Base-by-base conservation (phyloP, 2,329 filamentous ascomycete species). In the Aspergillus cejpii region DNA sequence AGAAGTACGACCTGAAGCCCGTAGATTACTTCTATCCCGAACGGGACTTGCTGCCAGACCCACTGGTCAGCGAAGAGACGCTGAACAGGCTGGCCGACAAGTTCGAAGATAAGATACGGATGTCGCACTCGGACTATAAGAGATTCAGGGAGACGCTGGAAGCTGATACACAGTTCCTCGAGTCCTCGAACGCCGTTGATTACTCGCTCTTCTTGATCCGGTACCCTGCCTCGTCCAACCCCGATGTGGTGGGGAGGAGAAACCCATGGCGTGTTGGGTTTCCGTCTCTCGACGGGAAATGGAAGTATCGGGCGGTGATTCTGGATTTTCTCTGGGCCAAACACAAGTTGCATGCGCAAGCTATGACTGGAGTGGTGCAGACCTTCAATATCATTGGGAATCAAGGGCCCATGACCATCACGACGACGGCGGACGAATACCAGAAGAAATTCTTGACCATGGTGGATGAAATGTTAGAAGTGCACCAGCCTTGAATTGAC, bases 301-400 rank as follows among this genome's bases (percentile, higher is more conserved):
- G 81, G 72, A 69, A 81, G 10, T 88, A 86, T 56, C 75, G 84
- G 2, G 81, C 77, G 3, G 75, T 82, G 0, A 65, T 88, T 11
- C 69, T 88, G 26, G 85, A 88, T 62, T 88, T 89, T 66, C 87
- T 88, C 69, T 88, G 84, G 84, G 79, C 83, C 0, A 85, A 84
- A 64, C 83, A 87, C 63, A 83, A 82, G 53, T 55, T 81, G 0
- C 81, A 79, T 43, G 79, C 85, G 0, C 78, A 75, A 60, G 71
- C 78, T 1, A 77, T 87, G 76, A 85, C 83, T 0, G 74, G 76
- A 0, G 62, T 87, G 27, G 77, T 88, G 47, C 76, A 76, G 39
- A 66, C 74, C 0, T 85, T 81, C 55, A 87, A 87, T 55, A 55
- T 74, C 10, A 68, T 87, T 21, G 79, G 78, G 24, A 68, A 74